phyloP scores from a whole-genome alignment of 164 flowering plant species.

The Warburgia ugandensis region DNA sequence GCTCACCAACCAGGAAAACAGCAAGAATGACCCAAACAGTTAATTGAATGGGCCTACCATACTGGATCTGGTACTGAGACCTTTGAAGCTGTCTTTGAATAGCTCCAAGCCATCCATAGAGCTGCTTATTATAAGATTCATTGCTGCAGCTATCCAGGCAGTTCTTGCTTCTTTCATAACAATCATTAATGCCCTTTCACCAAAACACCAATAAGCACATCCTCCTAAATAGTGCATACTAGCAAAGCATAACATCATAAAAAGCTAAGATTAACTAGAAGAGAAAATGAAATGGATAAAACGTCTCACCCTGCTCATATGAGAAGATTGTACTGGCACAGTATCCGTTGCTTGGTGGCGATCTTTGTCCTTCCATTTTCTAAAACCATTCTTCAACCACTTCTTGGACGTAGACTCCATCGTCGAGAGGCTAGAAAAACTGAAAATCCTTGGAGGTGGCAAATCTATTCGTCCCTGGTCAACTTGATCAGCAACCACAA shows the following conservation, averaged over 20 bases:
- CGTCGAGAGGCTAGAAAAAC: slow-evolving; percentile 52
- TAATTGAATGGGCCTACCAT: slow-evolving; percentile 53
- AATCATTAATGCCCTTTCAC: slow-evolving; percentile 41
- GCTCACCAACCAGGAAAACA: slow-evolving; percentile 60
- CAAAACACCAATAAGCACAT: too few species aligned
- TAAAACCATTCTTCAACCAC: slow-evolving; percentile 59
- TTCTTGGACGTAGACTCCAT: slow-evolving; percentile 55
- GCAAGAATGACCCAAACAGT: slow-evolving; percentile 32
- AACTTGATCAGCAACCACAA: slow-evolving; percentile 42
- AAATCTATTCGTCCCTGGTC: slow-evolving; percentile 17
- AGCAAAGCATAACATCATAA: neutral
- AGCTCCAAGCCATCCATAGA: slow-evolving; percentile 82
- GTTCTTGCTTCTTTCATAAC: slow-evolving; percentile 63
- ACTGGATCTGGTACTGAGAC: slow-evolving; percentile 80
- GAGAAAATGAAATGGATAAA: neutral
- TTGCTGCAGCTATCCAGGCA: slow-evolving; percentile 52
- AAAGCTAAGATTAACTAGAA: neutral
- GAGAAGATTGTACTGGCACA: slow-evolving; percentile 29
- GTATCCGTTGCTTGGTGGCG: slow-evolving; percentile 34
- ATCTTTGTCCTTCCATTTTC: slow-evolving; percentile 60
- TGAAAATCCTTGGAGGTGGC: slow-evolving; percentile 62
- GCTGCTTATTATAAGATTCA: slow-evolving; percentile 63
- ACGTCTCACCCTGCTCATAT: slow-evolving; percentile 35
- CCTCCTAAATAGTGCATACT: too few species aligned
- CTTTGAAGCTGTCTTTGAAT: slow-evolving; percentile 73